Base-by-base conservation (phyloP, 1,284 basidiomycete species). In the Trichosporon sp. region DNA sequence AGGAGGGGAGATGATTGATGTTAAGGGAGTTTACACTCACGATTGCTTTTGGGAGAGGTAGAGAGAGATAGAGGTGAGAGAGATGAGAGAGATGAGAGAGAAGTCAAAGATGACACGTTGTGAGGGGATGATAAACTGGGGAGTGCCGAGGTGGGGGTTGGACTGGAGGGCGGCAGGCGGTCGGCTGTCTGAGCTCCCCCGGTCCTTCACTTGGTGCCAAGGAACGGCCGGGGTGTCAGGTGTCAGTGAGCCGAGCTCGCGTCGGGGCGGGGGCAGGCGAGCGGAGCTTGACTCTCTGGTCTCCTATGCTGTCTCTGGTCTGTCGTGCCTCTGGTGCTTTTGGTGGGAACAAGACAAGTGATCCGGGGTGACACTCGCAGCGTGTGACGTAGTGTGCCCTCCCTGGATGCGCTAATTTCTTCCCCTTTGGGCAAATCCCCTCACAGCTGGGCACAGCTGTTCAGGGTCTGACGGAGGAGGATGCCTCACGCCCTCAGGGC, bases 191-290 rank as follows among this genome's bases (percentile, higher is more conserved):
- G 38, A 40, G 38, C 10, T 40, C 38, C 38, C 38, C 38, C 46
- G 46, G 16, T 48, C 46, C 19, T 19, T 48, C 46, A n/a, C 46
- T 48, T 19, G 43, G 51, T 54, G 51, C 51, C 51, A 54, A 54
- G 51, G 51, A 54, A 54, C 51, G 51, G 21, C 3, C 51, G 51
- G 21, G 1, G 51, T n/a, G 19, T 19, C 8, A 21, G 10, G 14
- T 54, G 51, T 54, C 51, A 7, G 51, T 54, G 51, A 54, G 51
- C 51, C 51, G 51, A 54, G 51, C 51, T 54, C 51, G 51, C 51
- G n/a, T 54, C 43, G 11, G 16, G 10, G 11, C 40, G 12, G 40
- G 16, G 14, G 16, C 43, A 46, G 43, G 43, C 43, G 43, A 46
- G 16, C 43, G 38, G 38, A 40, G 38, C 38, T 40, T 40, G 38